Evolutionary conservation across 805 yeast genomes (phyloP).

Genomic region (Kazachstania taianensis): DNA sequence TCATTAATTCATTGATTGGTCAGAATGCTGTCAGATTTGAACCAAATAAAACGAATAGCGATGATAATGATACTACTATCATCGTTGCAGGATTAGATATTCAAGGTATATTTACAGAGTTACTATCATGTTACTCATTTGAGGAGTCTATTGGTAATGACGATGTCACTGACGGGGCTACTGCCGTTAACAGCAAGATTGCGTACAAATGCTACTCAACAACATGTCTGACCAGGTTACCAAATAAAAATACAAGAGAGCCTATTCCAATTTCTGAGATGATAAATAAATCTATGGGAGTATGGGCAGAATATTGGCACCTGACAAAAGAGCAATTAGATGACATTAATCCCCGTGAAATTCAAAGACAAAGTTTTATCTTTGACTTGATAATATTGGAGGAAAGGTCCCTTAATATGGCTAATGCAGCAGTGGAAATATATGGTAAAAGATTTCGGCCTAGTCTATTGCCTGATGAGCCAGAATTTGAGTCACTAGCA

Average conservation of each 20-base stretch:
- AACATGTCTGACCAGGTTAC: slow-evolving; percentile 14
- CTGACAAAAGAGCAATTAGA: slow-evolving; percentile 43
- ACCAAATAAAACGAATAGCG: too few species aligned
- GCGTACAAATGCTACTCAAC: slow-evolving; percentile 39
- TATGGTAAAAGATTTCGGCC: slow-evolving; percentile 39
- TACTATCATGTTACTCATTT: slow-evolving; percentile 29
- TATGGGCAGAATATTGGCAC: slow-evolving; percentile 63
- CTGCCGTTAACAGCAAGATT: slow-evolving; percentile 20
- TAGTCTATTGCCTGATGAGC: slow-evolving; percentile 38
- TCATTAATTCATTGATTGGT: slow-evolving; percentile 34
- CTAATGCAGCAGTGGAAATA: slow-evolving; percentile 51
- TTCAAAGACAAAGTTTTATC: slow-evolving; percentile 62
- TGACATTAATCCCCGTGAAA: slow-evolving; percentile 40
- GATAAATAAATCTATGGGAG: slow-evolving; percentile 32
- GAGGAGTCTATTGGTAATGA: too few species aligned
- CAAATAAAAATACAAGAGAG: slow-evolving; percentile 13
- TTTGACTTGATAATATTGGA: slow-evolving; percentile 68
- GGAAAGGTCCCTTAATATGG: slow-evolving; percentile 57
- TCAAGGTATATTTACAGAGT: slow-evolving; percentile 29
- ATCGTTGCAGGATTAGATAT: slow-evolving; percentile 29
- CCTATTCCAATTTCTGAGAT: slow-evolving; percentile 28
- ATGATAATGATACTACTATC: slow-evolving; percentile 24
- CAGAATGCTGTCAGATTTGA: slow-evolving; percentile 37
- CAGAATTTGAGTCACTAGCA: slow-evolving; percentile 50
- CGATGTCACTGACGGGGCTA: slow-evolving; percentile 33